Conservation (phyloP, 768 basidiomycete species). For the Inosperma sp. region DNA sequence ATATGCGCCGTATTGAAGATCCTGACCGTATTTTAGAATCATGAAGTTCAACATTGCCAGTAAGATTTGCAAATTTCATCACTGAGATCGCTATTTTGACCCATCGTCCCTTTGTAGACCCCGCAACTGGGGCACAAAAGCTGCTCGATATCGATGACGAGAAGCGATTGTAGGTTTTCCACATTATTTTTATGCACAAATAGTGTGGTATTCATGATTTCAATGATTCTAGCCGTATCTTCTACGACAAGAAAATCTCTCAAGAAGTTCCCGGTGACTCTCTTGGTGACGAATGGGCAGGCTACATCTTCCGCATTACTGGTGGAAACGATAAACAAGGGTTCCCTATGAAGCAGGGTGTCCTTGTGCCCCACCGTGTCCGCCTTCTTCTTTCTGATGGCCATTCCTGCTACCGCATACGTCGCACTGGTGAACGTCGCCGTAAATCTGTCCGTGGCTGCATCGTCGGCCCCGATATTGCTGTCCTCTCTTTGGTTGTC, state of each 20-base stretch:
- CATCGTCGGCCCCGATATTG: conserved; percentile 96
- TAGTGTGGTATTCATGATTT: conserved; percentile 1
- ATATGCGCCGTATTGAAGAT: conserved; percentile 18
- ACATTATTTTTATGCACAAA: background rate
- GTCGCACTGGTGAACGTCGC: conserved; percentile 93
- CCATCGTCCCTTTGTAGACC: conserved; percentile 51
- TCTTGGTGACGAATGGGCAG: conserved; percentile 94
- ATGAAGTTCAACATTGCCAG: conserved; percentile 98
- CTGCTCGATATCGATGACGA: conserved; percentile 92
- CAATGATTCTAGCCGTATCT: conserved; percentile 63
- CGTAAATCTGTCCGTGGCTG: conserved; percentile 98
- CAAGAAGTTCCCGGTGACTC: conserved; percentile 91
- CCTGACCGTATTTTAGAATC: conserved; percentile 38
- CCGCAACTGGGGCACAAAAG: conserved; percentile 97
- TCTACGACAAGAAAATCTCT: conserved; percentile 95
- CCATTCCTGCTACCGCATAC: conserved; percentile 95
- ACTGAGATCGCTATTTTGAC: conserved; percentile 9
- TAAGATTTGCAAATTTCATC: conserved; percentile 39
- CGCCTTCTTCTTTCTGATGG: conserved; percentile 90
- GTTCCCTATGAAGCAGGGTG: conserved; percentile 99
- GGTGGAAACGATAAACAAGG: conserved; percentile 99
- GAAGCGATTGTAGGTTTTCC: conserved; percentile 67
- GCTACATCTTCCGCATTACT: conserved; percentile 94
- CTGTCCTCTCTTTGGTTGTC: conserved; percentile 88
- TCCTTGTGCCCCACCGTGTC: conserved; percentile 91